Conservation (phyloP, 78 protist species). For the Isochrysis galbana region DNA sequence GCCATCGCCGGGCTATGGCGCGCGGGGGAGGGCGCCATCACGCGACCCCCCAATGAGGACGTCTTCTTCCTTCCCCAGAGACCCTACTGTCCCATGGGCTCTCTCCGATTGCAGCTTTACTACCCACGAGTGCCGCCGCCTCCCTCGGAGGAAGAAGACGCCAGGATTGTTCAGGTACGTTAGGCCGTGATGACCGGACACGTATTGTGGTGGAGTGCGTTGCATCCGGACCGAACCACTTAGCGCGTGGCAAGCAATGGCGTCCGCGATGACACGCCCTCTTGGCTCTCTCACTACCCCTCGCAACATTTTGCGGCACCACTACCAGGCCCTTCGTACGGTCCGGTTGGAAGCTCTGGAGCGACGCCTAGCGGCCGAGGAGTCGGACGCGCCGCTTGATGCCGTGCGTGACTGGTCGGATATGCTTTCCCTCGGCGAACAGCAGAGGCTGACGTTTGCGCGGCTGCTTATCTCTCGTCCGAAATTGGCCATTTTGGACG, state of each 20-base stretch:
- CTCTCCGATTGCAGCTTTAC: conserved; percentile 54
- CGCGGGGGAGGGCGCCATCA: conserved; percentile 12
- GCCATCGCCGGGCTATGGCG: conserved; percentile 65
- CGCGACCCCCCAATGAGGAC: neutral
- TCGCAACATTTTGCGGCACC: too few relatives aligned
- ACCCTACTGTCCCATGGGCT: conserved; percentile 59
- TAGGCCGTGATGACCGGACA: too few relatives aligned
- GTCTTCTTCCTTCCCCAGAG: conserved; percentile 57
- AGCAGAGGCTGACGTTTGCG: conserved; percentile 58
- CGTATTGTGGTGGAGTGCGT: too few relatives aligned
- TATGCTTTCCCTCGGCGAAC: conserved; percentile 53
- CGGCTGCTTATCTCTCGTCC: conserved; percentile 29
- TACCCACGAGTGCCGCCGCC: conserved; percentile 50
- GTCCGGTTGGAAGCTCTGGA: neutral
- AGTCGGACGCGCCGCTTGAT: neutral
- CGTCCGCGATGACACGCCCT: too few relatives aligned
- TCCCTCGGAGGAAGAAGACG: too few relatives aligned
- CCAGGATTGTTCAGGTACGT: too few relatives aligned
- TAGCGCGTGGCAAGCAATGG: too few relatives aligned
- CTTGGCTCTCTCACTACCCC: too few relatives aligned
- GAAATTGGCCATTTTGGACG: conserved; percentile 43
- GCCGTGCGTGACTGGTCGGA: conserved; percentile 32
- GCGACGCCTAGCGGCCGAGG: too few relatives aligned
- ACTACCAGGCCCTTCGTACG: too few relatives aligned
- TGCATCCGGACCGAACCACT: too few relatives aligned